Conservation (phyloP, 2,329 filamentous ascomycete genomes). For the Pleurostoma richardsiae region DNA sequence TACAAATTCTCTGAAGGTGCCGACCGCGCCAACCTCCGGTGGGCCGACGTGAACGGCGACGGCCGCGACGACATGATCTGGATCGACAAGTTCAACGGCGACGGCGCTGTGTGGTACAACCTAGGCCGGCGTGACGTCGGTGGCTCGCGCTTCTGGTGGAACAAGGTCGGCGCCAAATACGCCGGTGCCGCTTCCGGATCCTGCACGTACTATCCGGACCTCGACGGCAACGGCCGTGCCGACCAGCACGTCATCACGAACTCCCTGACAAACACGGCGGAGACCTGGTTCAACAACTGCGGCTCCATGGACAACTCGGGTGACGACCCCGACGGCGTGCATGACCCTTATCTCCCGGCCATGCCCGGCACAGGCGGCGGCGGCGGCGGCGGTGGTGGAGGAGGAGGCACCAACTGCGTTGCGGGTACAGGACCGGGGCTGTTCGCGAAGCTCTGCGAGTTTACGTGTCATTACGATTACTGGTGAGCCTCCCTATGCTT, state of each 20-base stretch:
- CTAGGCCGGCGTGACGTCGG: slow-evolving; percentile 8
- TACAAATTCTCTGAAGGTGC: slow-evolving; percentile 18
- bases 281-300: slow-evolving; percentile 11
- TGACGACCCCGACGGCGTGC: not conserved
- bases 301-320: not conserved
- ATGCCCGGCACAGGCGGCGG: not conserved
- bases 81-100: slow-evolving; percentile 26
- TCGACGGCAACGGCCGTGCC: slow-evolving; percentile 18
- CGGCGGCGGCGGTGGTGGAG: not conserved
- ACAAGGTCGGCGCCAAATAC: slow-evolving; percentile 3
- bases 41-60: slow-evolving; percentile 31
- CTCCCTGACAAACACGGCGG: slow-evolving; percentile 5
- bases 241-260: slow-evolving; percentile 13
- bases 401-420: not conserved
- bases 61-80: slow-evolving; percentile 26
- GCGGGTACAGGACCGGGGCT: not conserved
- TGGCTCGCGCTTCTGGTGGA: slow-evolving; percentile 12
- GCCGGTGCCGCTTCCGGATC: slow-evolving; percentile 7
- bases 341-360: not conserved
- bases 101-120: slow-evolving; percentile 24
- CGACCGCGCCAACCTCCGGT: slow-evolving; percentile 30
- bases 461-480: not conserved
- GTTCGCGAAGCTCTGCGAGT: not conserved
- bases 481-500: not conserved
- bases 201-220: slow-evolving; percentile 16